phyloP scores from a whole-genome alignment of 305 asterid species.

The Solanum hybrid region DNA sequence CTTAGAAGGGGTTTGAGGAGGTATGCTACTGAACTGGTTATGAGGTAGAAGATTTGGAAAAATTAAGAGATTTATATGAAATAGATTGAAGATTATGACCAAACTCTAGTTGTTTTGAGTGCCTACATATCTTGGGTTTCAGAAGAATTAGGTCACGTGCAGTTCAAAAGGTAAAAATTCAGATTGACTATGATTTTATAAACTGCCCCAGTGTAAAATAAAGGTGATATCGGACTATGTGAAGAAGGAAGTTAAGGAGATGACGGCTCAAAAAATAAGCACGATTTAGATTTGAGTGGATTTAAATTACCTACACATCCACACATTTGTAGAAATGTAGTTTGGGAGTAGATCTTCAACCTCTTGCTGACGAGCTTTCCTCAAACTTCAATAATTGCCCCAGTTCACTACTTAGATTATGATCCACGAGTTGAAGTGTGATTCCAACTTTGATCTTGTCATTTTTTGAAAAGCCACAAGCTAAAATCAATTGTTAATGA shows the following conservation, averaged over 20 bases:
- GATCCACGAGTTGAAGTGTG: not conserved
- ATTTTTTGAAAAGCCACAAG: not conserved
- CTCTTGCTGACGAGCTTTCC: not conserved
- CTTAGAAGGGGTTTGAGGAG: not conserved
- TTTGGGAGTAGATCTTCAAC: not conserved
- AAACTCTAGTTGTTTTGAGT: not conserved
- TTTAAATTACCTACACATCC: not conserved
- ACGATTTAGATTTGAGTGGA: not conserved
- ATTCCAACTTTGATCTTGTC: not conserved
- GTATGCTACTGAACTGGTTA: not conserved
- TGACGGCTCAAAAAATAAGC: not conserved
- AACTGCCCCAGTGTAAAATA: not conserved
- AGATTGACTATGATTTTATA: not conserved
- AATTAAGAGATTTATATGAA: not conserved
- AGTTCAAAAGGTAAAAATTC: not conserved
- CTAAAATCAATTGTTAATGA: not conserved
- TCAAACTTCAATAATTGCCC: not conserved
- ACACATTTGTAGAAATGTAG: not conserved
- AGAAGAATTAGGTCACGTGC: not conserved
- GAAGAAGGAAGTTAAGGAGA: not conserved
- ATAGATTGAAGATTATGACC: not conserved
- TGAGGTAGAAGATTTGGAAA: not conserved
- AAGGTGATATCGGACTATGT: not conserved
- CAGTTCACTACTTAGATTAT: not conserved
- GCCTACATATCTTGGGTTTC: not conserved